Base-by-base conservation (phyloP, 495 filamentous ascomycete genomes). In the Wilcoxina mikolae region DNA sequence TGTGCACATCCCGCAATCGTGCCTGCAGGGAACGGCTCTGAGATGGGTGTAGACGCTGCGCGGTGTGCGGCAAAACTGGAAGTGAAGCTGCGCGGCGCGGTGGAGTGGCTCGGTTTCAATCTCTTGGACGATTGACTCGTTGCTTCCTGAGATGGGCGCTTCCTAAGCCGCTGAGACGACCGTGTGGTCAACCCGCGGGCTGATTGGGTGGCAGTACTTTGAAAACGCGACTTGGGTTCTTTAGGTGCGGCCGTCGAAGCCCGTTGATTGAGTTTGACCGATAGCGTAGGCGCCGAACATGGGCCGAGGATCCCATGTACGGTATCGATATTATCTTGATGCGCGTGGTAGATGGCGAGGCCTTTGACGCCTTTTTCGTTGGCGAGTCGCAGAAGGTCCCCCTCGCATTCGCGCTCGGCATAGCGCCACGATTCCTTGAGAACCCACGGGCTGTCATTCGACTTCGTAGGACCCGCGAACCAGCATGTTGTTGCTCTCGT, bases 401-500 rank as follows among this genome's bases (percentile, higher is more conserved):
- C 38, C 24, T 57, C 55, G 24, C 15, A 56, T 7, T 24, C 27
- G 3, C n/a, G 15, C 23, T 22, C 20, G 24, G 10, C 23, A 29
- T 7, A 54, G 18, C 3, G 24, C 15, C 17, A 15, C 22, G 38
- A 44, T 17, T 26, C 3, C 27, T 50, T 50, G 46, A 50, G 17
- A 23, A 50, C 46, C 11, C 10, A 15, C 18, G 42, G 22, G 9
- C 18, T 45, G 42, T 45, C 42, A 9, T 45, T 17, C 7, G 12
- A 5, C 5, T 50, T 23, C 4, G 46, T 23, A 23, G 23, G 23
- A 9, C 18, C 18, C 22, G 55, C 55, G 1, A 22, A n/a, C 51
- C 55, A 55, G 7, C 50, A 57, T 9, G 15, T 54, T 0, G 55
- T 55, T 17, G 29, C 50, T 15, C 55, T 44, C 3, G 33, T 33